Evolutionary conservation across 257 asterid species (phyloP).

Genomic region (Gentiana dahurica): DNA sequence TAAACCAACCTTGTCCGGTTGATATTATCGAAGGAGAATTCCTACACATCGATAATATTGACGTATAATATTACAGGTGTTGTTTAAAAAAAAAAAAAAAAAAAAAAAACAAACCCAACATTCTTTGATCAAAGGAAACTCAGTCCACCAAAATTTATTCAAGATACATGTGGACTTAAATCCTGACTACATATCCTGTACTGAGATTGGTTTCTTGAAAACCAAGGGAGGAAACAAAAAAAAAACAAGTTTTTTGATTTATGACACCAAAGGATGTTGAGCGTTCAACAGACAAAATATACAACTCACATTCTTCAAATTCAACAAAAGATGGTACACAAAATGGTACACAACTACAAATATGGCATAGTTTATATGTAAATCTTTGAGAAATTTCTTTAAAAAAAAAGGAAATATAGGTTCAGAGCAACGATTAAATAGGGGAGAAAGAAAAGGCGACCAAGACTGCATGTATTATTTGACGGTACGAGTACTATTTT

Average conservation of each 20-base stretch:
- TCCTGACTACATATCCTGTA: not conserved
- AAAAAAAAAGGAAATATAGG: not conserved
- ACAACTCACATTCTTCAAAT: slow-evolving; percentile 38
- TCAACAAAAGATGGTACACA: slow-evolving; percentile 14
- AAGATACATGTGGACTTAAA: slow-evolving; percentile 2
- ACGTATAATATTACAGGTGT: not conserved
- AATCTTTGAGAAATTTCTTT: not conserved
- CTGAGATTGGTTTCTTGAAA: slow-evolving; percentile 24
- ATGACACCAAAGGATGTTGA: slow-evolving; percentile 31
- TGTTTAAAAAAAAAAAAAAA: slow-evolving; percentile 15
- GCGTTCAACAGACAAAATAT: slow-evolving; percentile 44
- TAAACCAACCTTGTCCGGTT: too few relatives aligned
- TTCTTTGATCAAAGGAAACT: slow-evolving; percentile 68
- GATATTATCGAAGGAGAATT: too few relatives aligned
- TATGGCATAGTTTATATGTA: not conserved
- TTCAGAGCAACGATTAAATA: slow-evolving; percentile 1
- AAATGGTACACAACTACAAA: slow-evolving; percentile 32
- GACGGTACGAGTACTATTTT: too few relatives aligned
- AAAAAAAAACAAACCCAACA: slow-evolving; percentile 22
- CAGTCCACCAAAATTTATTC: slow-evolving; percentile 26
- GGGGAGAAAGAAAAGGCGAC: not conserved
- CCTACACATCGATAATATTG: too few relatives aligned
- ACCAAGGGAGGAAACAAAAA: slow-evolving; percentile 4
- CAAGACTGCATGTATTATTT: not conserved
- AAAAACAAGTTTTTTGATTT: slow-evolving; percentile 51